Evolutionary conservation across 1,284 basidiomycete species (phyloP), one percentile per base, ranked within the genome.

Genomic region (Puccinia hordei): DNA sequence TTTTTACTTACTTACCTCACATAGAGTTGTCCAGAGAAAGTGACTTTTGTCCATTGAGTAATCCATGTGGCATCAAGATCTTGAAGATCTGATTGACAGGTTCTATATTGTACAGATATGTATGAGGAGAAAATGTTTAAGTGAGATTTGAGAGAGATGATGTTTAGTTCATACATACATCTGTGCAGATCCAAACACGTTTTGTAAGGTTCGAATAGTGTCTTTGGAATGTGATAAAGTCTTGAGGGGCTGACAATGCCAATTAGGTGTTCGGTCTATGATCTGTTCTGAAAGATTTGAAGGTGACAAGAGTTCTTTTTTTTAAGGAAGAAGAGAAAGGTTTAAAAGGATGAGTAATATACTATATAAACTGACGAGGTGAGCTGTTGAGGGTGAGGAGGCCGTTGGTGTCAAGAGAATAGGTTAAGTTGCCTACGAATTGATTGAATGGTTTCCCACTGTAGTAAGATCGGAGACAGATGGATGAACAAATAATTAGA

Each of bases 1-100:
- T n/a, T n/a, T n/a, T n/a, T n/a, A n/a, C n/a, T 17, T 10, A 69
- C 75, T 12, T 46, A 77, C 75, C 75, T 77, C 5, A 77, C 61
- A 30, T 35, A 77, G 1, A 77, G 41, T 35, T 53, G 22, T 35
- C 75, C 75, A 46, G 44, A 13, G 57, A 68, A 77, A 27, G n/a
- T 35, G 3, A 57, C 17, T 24, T 63, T 49, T 44, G 49, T 77
- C 75, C 75, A 77, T 35, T 66, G 41, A 33, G 75, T 77, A 53
- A 68, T 35, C 75, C 75, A 77, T 35, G 61, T 19, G 17, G 49
- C 51, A 38, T 77, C 63, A 22, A 77, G 38, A 30, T 63, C 59
- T 35, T 51, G 49, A 35, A 35, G 13, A 10, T 68, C 63, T n/a
- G 27, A 49, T 51, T 68, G 51, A 30, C 75, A 77, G 4, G 61